A percentile compares a stretch with the other conserved stretches of the same genome.
Conservation (phyloP, 1,284 basidiomycete species). For the Ganoderma boninense region DNA sequence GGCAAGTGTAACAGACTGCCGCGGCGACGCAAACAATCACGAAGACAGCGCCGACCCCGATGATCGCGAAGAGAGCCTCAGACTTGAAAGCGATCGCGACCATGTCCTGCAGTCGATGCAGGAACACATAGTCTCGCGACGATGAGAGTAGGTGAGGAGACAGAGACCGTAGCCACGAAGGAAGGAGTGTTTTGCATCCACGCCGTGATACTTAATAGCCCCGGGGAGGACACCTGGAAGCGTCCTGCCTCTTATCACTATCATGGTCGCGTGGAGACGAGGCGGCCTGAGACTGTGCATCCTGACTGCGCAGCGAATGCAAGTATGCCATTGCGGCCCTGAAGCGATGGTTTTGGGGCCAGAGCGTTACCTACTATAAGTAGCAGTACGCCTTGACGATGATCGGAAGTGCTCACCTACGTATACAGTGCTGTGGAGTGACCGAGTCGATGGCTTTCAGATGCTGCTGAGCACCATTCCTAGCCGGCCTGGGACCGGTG, state of each 20-base stretch:
- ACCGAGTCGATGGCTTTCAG: neutral
- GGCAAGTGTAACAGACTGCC: neutral
- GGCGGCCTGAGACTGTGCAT: neutral
- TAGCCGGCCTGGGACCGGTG: neutral
- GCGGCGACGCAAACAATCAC: neutral
- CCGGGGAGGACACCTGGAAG: neutral
- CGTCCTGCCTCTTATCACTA: neutral
- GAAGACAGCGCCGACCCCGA: neutral
- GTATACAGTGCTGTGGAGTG: neutral
- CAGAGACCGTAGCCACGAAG: neutral
- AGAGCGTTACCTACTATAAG: conserved; percentile 4
- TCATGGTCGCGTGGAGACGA: neutral
- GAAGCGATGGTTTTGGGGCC: neutral
- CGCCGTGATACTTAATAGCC: neutral
- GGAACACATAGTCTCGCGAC: conserved; percentile 1
- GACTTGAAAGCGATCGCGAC: conserved; percentile 1
- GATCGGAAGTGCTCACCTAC: neutral
- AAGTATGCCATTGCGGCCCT: neutral
- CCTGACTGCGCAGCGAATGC: neutral
- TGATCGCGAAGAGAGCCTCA: conserved; percentile 1
- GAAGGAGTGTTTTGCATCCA: neutral
- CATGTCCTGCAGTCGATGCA: conserved; percentile 4
- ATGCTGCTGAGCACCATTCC: neutral
- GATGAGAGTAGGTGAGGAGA: neutral
- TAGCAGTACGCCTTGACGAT: neutral